Evolutionary conservation across 176 grass and related monocot species (phyloP).

Genomic region (Secale cereale): DNA sequence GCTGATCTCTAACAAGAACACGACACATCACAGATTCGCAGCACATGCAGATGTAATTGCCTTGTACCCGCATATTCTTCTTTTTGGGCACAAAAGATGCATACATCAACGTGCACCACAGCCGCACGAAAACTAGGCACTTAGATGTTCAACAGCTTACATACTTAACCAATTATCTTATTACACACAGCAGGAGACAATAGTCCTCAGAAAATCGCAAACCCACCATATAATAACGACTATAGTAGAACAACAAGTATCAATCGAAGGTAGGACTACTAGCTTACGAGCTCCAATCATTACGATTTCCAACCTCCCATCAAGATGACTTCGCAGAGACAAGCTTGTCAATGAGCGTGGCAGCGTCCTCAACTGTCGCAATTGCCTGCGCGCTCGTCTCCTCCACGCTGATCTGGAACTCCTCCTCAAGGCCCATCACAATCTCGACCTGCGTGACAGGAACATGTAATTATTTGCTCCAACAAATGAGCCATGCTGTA

Average conservation of each 20-base stretch:
- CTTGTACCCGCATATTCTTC: background rate
- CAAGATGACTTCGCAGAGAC: background rate
- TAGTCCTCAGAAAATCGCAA: constrained; percentile 9
- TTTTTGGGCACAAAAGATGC: background rate
- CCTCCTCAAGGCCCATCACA: constrained; percentile 73
- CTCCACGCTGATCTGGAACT: constrained; percentile 52
- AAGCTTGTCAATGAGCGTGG: constrained; percentile 52
- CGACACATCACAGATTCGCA: background rate
- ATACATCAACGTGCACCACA: constrained; percentile 4
- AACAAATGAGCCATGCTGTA: background rate
- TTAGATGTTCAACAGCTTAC: constrained; percentile 6
- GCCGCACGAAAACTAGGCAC: background rate
- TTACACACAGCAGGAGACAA: constrained; percentile 20
- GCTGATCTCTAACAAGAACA: background rate
- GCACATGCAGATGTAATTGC: background rate
- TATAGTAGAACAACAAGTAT: constrained; percentile 8
- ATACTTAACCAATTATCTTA: constrained; percentile 25
- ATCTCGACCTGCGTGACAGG: constrained; percentile 47
- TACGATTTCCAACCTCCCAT: background rate
- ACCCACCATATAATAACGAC: constrained; percentile 2
- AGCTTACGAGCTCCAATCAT: background rate
- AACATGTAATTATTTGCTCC: background rate
- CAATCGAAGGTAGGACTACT: constrained; percentile 6
- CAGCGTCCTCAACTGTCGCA: constrained; percentile 46
- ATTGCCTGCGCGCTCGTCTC: constrained; percentile 56